Evolutionary conservation across 2,329 filamentous ascomycete genomes (phyloP).

Genomic region (Epichloe coenophiala): DNA sequence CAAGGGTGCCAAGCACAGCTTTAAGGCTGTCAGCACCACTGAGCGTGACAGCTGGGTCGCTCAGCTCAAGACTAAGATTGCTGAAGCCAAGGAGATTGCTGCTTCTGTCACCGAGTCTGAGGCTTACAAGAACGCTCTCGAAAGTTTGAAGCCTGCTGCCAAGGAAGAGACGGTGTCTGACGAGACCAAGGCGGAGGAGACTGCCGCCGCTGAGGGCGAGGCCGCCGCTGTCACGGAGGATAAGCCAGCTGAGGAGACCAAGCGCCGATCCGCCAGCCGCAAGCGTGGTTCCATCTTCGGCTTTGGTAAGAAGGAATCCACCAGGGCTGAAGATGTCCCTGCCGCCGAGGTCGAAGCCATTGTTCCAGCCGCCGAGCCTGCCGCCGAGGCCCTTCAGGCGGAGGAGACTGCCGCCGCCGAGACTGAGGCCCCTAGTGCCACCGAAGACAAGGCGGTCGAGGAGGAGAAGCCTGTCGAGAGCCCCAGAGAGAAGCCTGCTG

Average conservation of each 20-base stretch:
- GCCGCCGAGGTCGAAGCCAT: slow-evolving; percentile 19
- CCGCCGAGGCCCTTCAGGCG: slow-evolving; percentile 18
- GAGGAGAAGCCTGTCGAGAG: slow-evolving; percentile 28
- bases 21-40: slow-evolving; percentile 62
- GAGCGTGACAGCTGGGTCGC: slow-evolving; percentile 91
- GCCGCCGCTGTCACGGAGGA: slow-evolving; percentile 15
- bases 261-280: slow-evolving; percentile 49
- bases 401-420: slow-evolving; percentile 26
- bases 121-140: slow-evolving; percentile 75
- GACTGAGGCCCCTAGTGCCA: slow-evolving; percentile 14
- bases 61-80: slow-evolving; percentile 67
- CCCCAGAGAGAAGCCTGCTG: slow-evolving; percentile 34
- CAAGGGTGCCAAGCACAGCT: slow-evolving; percentile 81
- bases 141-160: slow-evolving; percentile 42
- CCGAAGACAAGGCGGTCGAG: slow-evolving; percentile 19
- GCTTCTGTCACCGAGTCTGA: slow-evolving; percentile 63
- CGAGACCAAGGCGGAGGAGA: slow-evolving; percentile 19
- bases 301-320: slow-evolving; percentile 39
- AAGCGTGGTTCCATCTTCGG: slow-evolving; percentile 55
- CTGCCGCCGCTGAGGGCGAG: slow-evolving; percentile 16
- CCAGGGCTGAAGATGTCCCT: slow-evolving; percentile 18
- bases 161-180: slow-evolving; percentile 19
- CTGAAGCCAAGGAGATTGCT: slow-evolving; percentile 72
- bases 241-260: slow-evolving; percentile 35
- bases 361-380: slow-evolving; percentile 22